Base-by-base conservation (phyloP, 345 rosid genomes). In the Microthlaspi erraticum region DNA sequence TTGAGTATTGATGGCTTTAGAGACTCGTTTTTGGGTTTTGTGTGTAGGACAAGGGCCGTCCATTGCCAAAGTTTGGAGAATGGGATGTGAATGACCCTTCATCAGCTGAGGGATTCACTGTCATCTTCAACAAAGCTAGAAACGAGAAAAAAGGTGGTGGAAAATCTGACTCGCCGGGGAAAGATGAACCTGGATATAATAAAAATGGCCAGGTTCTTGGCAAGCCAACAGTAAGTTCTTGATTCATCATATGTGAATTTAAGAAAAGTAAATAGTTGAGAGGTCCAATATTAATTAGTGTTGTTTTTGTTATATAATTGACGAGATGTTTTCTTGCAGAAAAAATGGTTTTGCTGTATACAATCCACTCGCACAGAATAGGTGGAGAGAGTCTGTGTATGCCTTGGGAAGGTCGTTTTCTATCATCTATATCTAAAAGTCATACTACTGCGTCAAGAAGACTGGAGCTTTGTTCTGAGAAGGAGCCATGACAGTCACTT, bases 21-120 rank as follows among this genome's bases (percentile, higher is more conserved):
- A 18, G 10, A 43, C 36, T 38, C 20, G 11, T 31, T 43, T 31
- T 33, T 41, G n/a, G 46, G 23, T 10, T 0, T 60, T 52, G 14
- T 53, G 44, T 50, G 37, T 68, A 81, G 87, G 87, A 84, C 23
- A 81, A 80, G 75, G 85, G 83, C 58, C 80, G 69, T 8, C 83
- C 87, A 17, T 72, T 84, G 72, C 87, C 87, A 33, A 84, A 81
- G 80, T 84, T 84, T 68, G 87, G 87, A 16, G 87, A 84, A 64
- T 84, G 87, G 87, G 83, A 84, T 78, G 85, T 84, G 20, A 84
- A 81, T 51, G 85, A 84, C 69, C 87, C 87, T 42, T 54, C 87
- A 37, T 81, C 87, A 4, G 87, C 87, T 44, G 87, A 84, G 74
- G 87, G 85, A 36, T 84, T 77, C 52, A 84, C 87, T 4, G 83